A percentile compares a stretch with the other conserved stretches of the same genome.
These are phyloP conservation scores for Talaromyces marneffei DNA, from an alignment of 2,329 filamentous ascomycete species.

Conservation along the genomic window DNA sequence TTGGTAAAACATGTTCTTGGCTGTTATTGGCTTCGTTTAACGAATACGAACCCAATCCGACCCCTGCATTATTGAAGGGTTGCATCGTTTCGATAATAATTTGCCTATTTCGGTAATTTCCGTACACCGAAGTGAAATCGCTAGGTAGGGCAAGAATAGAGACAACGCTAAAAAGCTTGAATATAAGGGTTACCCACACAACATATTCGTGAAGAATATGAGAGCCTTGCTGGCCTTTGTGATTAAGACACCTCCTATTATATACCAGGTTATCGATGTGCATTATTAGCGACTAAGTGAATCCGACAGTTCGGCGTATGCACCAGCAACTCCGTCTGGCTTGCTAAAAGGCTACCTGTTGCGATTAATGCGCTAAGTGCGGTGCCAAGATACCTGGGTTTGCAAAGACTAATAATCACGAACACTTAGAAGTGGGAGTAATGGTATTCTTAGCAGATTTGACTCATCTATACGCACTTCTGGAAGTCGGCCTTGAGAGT, in stretches of 20 bases:
- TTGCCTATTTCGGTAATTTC: background rate
- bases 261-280: background rate
- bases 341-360: too few relatives aligned
- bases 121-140: background rate
- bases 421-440: background rate
- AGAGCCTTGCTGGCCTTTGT: background rate
- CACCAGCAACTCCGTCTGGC: background rate
- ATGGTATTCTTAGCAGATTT: background rate
- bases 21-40: background rate
- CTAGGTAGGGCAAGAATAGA: background rate
- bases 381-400: too few relatives aligned
- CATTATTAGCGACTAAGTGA: background rate
- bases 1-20: background rate
- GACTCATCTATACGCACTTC: background rate
- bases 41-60: background rate
- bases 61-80: background rate
- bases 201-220: background rate
- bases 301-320: background rate
- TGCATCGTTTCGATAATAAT: background rate
- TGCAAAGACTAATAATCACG: background rate
- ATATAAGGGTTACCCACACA: background rate
- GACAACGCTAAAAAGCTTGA: background rate
- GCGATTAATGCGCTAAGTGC: too few relatives aligned
- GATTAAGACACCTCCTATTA: background rate
- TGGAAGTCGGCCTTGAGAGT: background rate